Percentiles rank a stretch among this genome's conserved stretches.
These are phyloP conservation scores for Sarocladium oryzae DNA, from an alignment of 2,329 filamentous ascomycete species.

Conservation along the genomic window DNA sequence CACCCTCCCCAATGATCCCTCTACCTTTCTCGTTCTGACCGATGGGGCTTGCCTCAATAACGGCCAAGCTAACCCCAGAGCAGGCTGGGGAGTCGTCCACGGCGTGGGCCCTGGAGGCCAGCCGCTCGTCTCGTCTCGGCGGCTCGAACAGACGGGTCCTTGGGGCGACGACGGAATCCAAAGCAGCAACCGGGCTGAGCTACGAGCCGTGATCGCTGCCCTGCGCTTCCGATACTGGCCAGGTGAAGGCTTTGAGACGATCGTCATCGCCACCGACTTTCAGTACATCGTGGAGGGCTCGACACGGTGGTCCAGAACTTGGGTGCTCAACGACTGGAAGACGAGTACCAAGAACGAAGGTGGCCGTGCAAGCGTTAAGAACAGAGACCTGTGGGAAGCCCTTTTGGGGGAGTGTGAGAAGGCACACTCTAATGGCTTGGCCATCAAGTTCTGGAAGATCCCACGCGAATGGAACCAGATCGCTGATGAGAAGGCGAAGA, in stretches of 20 bases:
- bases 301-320: conserved; percentile 34
- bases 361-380: conserved; percentile 40
- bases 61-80: conserved; percentile 21
- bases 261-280: conserved; percentile 50
- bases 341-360: conserved; percentile 18
- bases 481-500: conserved; percentile 33
- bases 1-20: conserved; percentile 13
- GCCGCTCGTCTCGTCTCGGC: conserved; percentile 19
- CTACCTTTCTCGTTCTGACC: conserved; percentile 34
- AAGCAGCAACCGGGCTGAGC: conserved; percentile 48
- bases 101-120: conserved; percentile 5
- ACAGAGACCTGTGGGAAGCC: conserved; percentile 45
- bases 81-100: conserved; percentile 32
- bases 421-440: conserved; percentile 19
- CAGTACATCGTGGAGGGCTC: conserved; percentile 41
- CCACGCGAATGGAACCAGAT: conserved; percentile 32
- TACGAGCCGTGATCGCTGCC: conserved; percentile 47
- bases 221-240: conserved; percentile 38
- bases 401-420: conserved; percentile 31
- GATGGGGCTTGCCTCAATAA: conserved; percentile 41
- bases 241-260: conserved; percentile 28
- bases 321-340: conserved; percentile 40
- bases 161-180: conserved; percentile 28
- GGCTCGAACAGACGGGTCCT: conserved; percentile 37
- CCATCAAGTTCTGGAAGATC: conserved; percentile 42